Base-by-base conservation (phyloP, 1,284 basidiomycete genomes). In the Ustilago hordei region DNA sequence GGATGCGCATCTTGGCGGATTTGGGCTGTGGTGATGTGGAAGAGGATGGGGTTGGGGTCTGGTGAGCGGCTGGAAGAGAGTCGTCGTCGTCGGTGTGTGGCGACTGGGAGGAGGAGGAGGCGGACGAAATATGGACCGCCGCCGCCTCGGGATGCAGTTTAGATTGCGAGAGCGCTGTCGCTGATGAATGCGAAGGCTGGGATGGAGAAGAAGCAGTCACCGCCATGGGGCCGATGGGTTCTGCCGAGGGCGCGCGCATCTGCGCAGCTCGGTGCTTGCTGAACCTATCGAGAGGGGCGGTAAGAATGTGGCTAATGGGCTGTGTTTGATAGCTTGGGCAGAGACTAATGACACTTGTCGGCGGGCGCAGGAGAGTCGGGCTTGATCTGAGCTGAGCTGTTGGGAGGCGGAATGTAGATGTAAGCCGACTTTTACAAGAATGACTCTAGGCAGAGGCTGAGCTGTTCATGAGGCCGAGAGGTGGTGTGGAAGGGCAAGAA, bases 71-170 rank as follows among this genome's bases (percentile, higher is more conserved):
- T 12, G 50, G 36, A 5, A 64, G 35, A 3, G 70, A 68, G 15
- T 69, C 64, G 7, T 19, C 19, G 19, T 1, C 1, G 19, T 57
- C 64, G 19, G 70, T 72, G 36, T 72, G 64, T 13, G 57, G 54
- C 15, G 70, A 67, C 28, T 31, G 70, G 5, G 64, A 67, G 4
- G 70, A 72, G 8, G 70, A 72, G 23, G 70, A 72, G 23, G 41
- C 61, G 17, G 64, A 72, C 7, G 70, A 72, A n/a, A 57, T 54
- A 9, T 60, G 70, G 13, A 43, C 41, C 4, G 34, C 61, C 28
- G 34, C 61, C 17, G 12, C 48, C 17, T 72, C 64, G 5, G 57
- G 54, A 8, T 62, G 59, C n/a, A 48, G 36, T 48, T 50, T 54
- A 8, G 69, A 54, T 8, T 35, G 59, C 3, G 55, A 8, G 13